These are phyloP conservation scores for Pulveroboletus sp. DNA, from an alignment of 768 basidiomycete genomes.

Conservation along the genomic window DNA sequence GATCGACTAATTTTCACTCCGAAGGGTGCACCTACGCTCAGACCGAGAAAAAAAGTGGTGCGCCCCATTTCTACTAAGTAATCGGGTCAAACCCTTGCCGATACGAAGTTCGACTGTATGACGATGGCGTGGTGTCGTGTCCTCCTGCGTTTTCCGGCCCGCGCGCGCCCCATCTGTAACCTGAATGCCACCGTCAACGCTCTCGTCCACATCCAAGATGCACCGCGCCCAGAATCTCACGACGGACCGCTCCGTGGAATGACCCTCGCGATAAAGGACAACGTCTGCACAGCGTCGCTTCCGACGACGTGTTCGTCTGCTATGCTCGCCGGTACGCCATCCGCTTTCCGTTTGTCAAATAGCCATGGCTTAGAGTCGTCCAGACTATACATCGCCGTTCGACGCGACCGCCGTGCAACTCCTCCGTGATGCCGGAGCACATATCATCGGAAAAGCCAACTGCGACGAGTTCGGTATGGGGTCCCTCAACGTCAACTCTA, in stretches of 20 bases:
- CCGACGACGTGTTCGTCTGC: constrained; percentile 76
- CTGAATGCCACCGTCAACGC: constrained; percentile 50
- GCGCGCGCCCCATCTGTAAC: constrained; percentile 3
- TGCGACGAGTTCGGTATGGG: constrained; percentile 99
- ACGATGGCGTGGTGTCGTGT: too few species aligned
- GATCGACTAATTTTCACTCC: too few species aligned
- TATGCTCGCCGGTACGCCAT: constrained; percentile 58
- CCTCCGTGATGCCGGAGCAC: constrained; percentile 57
- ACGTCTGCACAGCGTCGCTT: constrained; percentile 66
- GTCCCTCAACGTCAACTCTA: constrained; percentile 71
- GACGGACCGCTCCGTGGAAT: constrained; percentile 37
- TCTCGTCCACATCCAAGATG: constrained; percentile 37
- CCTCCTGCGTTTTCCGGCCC: too few species aligned
- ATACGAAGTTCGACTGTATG: too few species aligned
- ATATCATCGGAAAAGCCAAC: constrained; percentile 84
- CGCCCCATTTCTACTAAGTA: too few species aligned
- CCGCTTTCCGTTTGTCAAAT: neutral
- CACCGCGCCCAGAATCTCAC: neutral
- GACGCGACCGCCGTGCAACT: constrained; percentile 80
- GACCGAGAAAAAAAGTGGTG: too few species aligned
- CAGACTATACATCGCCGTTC: constrained; percentile 76
- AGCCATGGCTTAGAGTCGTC: neutral
- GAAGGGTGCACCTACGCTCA: too few species aligned
- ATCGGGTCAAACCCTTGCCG: too few species aligned
- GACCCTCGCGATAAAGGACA: constrained; percentile 78